Conservation (phyloP, 306 rosid genomes). For the Pueraria montana region DNA sequence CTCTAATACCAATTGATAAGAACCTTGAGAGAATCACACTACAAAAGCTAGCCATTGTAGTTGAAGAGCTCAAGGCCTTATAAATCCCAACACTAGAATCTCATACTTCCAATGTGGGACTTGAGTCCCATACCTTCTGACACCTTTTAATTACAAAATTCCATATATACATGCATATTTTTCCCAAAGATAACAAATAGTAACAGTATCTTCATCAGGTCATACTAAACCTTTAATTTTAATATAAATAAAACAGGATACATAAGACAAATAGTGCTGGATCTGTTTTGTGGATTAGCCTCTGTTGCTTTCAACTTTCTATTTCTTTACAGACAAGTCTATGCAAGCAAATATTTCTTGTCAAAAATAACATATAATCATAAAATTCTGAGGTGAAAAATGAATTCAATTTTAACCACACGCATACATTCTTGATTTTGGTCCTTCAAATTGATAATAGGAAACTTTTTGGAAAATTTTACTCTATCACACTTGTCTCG, state of each 20-base stretch:
- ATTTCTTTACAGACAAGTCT: background rate
- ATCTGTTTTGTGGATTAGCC: constrained; percentile 4
- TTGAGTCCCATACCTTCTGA: too few species aligned
- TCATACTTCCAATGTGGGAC: too few species aligned
- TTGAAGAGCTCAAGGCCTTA: too few species aligned
- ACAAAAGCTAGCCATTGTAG: too few species aligned
- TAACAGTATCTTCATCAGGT: background rate
- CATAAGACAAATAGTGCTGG: background rate
- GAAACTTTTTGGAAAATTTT: background rate
- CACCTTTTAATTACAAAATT: background rate
- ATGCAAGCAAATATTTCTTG: background rate
- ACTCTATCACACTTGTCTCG: background rate
- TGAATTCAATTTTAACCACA: background rate
- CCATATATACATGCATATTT: background rate
- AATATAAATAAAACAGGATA: background rate
- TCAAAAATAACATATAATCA: background rate
- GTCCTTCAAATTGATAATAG: background rate
- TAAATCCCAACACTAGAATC: too few species aligned
- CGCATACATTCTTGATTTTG: background rate
- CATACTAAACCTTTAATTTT: background rate
- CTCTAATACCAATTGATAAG: too few species aligned
- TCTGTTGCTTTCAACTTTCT: background rate
- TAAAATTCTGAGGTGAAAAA: background rate
- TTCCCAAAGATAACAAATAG: background rate
- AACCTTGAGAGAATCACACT: too few species aligned